Evolutionary conservation across 176 grass and related monocot genomes (phyloP), one percentile per base, ranked within the genome.

Genomic region (Oryza meyeriana): DNA sequence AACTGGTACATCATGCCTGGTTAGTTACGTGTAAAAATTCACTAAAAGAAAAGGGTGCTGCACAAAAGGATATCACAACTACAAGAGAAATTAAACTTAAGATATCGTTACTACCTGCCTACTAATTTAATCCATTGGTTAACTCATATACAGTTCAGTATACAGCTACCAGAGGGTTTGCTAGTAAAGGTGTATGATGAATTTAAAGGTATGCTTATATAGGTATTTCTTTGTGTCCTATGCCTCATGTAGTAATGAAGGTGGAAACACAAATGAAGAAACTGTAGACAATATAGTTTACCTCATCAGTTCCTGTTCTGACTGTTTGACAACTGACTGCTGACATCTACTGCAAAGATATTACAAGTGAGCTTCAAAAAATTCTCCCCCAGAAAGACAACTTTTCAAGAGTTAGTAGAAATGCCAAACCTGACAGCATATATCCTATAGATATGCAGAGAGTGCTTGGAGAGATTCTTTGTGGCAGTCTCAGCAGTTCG

Each of bases 391-490:
- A 25, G 31, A 11, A 81, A 20, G 64, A 69, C 2, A 84, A 81
- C 30, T 50, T 26, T 24, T 2, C 61, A 18, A 17, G 52, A 5
- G 22, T 47, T 6, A 1, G 8, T 78, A n/a, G 25, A 22, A 66
- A 33, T 58, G 68, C 33, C 78, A 68, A 92, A 94, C 89, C 87
- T 92, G 73, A 78, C 35, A 48, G 89, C 76, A 79, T 76, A 94
- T 81, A 95, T 78, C 82, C 88, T 92, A 67, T 85, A 98, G 52
- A 95, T 93, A 74, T 94, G 86, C 41, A 98, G 76, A 89, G 90
- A 85, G 47, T 93, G 90, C 29, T 77, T 77, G 22, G 87, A 91
- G 41, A 98, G 74, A 87, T 91, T 85, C 35, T 45, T 12, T 29
- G 70, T 77, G 24, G 84, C 88, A 9, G 12, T 83, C 64, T 93